Evolutionary conservation across 2,329 filamentous ascomycete genomes (phyloP), one percentile per base, ranked within the genome.

Genomic region (Cladosporium sp.): DNA sequence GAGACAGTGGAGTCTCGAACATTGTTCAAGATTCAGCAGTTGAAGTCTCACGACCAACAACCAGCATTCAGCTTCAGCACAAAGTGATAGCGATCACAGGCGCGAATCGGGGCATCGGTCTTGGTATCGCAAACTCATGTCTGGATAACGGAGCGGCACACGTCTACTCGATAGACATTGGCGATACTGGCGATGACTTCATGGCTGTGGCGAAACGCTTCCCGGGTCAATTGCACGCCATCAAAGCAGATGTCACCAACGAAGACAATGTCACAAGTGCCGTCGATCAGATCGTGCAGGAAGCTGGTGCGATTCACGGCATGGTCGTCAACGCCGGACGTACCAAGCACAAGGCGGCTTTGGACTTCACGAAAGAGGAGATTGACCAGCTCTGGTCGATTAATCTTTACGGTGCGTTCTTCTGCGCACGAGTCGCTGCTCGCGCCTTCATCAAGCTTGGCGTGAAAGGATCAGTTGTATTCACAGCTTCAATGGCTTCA

Each of bases 31-130:
- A 37, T 20, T 32, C 36, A 19, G n/a, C 50, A 12, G 32, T 24
- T 22, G 36, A 42, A 15, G 25, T 15, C 25, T 8, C n/a, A 19
- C 36, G 25, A 15, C 50, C 50, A 15, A 42, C 37, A 5, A 55
- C 52, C 20, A 37, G 40, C 40, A 37, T 55, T 44, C 52, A 55
- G 19, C 84, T 95, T 58, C 70, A 75, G 54, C 84, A 83, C 72
- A 95, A 94, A 74, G 88, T 86, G 12, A 90, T 90, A 74, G 88
- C 91, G 70, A 91, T 96, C 68, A 95, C 91, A 0, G 91, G 91
- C 62, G 91, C 89, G 58, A 87, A 88, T 3, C 95, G 90, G 1
- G 91, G 91, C 32, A 96, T 96, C 66, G 91, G 91, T 1, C 32
- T 55, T 3, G 66, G 66, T 13, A 68, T 70, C 34, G 67, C 67